Percentiles rank a stretch among this genome's conserved stretches.
These are phyloP conservation scores for Dothistroma pini DNA, from an alignment of 2,329 filamentous ascomycete species.

Conservation along the genomic window DNA sequence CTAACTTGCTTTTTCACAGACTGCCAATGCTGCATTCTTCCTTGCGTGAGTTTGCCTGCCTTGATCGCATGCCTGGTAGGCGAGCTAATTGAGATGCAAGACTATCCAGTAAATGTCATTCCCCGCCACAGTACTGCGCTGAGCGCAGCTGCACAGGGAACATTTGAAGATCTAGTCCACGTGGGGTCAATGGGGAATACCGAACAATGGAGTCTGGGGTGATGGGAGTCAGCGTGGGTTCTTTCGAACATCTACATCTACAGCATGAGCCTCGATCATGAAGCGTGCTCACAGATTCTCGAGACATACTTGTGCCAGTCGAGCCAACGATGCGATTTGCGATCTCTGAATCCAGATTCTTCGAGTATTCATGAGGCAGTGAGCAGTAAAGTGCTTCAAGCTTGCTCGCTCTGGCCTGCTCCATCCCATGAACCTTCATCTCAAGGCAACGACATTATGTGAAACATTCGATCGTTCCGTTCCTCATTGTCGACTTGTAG, in stretches of 20 bases:
- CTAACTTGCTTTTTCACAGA: not conserved
- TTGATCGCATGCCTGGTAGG: not conserved
- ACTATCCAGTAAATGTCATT: constrained; percentile 1
- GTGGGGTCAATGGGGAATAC: not conserved
- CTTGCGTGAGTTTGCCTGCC: not conserved
- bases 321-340: no score
- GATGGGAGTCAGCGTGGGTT: constrained; percentile 54
- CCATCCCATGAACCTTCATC: no score
- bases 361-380: no score
- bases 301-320: no score
- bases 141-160: not conserved
- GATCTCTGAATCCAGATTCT: no score
- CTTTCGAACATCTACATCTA: not conserved
- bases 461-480: no score
- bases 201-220: constrained; percentile 49
- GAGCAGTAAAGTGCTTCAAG: no score
- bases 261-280: no score
- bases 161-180: not conserved
- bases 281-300: no score
- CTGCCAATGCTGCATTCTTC: constrained; percentile 1
- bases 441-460: no score
- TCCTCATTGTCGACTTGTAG: no score
- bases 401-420: no score
- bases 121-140: not conserved
- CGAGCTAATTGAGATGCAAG: not conserved